Evolutionary conservation across 2,329 filamentous ascomycete species (phyloP), one percentile per base, ranked within the genome.

Genomic region (Calonectria crousiana): DNA sequence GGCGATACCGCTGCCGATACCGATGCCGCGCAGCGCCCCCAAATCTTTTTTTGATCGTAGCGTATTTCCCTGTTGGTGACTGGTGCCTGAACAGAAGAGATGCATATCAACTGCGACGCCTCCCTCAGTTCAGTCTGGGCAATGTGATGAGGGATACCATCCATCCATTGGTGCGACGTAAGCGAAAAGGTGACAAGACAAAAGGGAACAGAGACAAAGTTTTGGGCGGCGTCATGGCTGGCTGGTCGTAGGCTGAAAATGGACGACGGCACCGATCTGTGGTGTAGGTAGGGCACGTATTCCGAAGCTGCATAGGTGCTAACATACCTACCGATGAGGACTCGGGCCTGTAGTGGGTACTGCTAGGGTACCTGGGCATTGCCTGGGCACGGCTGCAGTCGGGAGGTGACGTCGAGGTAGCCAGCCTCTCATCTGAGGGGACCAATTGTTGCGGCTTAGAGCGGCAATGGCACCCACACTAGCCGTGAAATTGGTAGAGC

Each of bases 381-480:
- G 28, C 69, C 74, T 73, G 60, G 68, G 56, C 58, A 66, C 71
- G 53, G 73, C 72, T 76, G 75, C 53, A 76, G 73, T 69, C 69
- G 75, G 71, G 76, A 78, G 72, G 79, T 80, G 72, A 74, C 69
- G 36, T 49, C 38, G 28, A 76, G 36, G 72, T 76, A 74, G n/a
- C 62, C 56, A 53, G 53, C 52, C 51, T 52, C 41, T 62, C 32
- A 69, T 74, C 73, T 60, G 60, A 62, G 41, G 70, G 74, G 67
- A 73, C 73, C 73, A 71, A 79, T 75, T 79, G 73, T 76, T 71
- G 76, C 79, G 79, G 79, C 78, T 81, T 81, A 76, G 77, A 80
- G 78, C 80, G 80, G 79, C 78, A 80, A 82, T 77, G 78, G 74
- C 74, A 80, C 67, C 73, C 75, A 72, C 75, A 73, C 79, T 81